Conservation (phyloP, 108 stramenopile species). For the Nitzschia palea region DNA sequence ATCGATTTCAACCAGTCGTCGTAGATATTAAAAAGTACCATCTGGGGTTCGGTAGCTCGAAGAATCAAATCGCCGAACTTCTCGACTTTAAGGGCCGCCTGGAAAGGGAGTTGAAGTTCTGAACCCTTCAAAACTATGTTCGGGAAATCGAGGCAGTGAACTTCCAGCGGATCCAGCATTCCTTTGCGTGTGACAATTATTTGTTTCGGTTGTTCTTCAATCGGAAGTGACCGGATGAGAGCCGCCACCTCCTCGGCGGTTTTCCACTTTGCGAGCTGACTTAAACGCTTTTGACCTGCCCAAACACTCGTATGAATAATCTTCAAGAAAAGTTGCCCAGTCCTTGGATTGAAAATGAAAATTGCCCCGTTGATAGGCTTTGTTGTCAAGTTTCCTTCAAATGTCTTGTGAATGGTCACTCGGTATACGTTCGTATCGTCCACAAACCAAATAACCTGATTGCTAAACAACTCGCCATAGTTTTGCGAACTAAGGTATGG, state of each 20-base stretch:
- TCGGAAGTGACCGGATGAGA: conserved; percentile 96
- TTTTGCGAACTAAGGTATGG: conserved; percentile 98
- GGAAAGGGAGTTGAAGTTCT: conserved; percentile 98
- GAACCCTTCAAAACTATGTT: conserved; percentile 98
- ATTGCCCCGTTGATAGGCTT: conserved; percentile 99
- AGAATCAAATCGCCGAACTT: conserved; percentile 98
- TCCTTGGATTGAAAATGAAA: conserved; percentile 99
- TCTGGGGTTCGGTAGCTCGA: conserved; percentile 98
- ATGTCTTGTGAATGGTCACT: conserved; percentile 99
- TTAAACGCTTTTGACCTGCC: conserved; percentile 99
- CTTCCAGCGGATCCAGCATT: conserved; percentile 99
- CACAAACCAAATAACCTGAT: conserved; percentile 99
- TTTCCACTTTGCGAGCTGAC: conserved; percentile 99
- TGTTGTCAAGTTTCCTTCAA: conserved; percentile 98
- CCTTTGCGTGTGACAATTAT: conserved; percentile 99
- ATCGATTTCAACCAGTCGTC: conserved; percentile 99
- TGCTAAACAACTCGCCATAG: conserved; percentile 98
- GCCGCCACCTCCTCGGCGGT: conserved; percentile 99
- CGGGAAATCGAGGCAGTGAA: conserved; percentile 98
- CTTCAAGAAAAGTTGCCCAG: conserved; percentile 98
- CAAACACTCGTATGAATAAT: conserved; percentile 99
- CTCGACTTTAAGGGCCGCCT: conserved; percentile 97
- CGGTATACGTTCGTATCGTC: conserved; percentile 99
- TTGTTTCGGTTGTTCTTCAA: conserved; percentile 99
- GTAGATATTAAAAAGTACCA: conserved; percentile 99